Base-by-base conservation (phyloP, 2,329 filamentous ascomycete species). In the Arthrobotrys iridis region DNA sequence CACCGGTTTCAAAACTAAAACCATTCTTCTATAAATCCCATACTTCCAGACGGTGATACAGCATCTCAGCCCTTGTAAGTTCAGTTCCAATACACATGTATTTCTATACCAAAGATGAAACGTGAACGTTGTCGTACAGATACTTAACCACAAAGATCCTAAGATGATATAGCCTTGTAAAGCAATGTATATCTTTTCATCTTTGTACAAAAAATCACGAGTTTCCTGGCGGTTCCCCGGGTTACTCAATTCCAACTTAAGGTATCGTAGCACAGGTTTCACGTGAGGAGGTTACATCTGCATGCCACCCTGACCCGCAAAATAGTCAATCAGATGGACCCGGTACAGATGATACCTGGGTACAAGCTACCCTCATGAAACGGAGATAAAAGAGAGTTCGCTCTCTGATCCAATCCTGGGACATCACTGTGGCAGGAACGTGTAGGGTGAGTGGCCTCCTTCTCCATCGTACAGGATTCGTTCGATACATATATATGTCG, bases 91-190 rank as follows among this genome's bases (percentile, higher is more conserved):
- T 46, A 35, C 57, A 35, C 18, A 18, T 18, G 37, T 45, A 45
- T n/a, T n/a, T n/a, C n/a, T n/a, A n/a, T n/a, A n/a, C n/a, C 57
- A 62, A 26, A 40, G 57, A 62, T 62, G 40, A 62, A 62, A 62
- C 40, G 57, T 62, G 57, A 40, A 24, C 24, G 28, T 18, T 11
- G 57, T 62, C 5, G 40, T 24, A 62, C 40, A 62, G 24, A 10
- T 1, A 6, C 10, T 7, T 10, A 28, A 58, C 24, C 2, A 2
- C 18, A 35, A 46, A 22, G 15, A 11, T 4, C 8, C n/a, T 3
- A 11, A 22, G 15, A 33, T 13, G 40, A 22, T 10, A 46, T 1
- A 35, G 11, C 35, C 24, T 13, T 13, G 2, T 5, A 13, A 13
- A n/a, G 10, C n/a, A 4, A 3, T n/a, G n/a, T n/a, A n/a, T n/a